Base-by-base conservation (phyloP, 441 rosid species). In the Erodium trifolium region DNA sequence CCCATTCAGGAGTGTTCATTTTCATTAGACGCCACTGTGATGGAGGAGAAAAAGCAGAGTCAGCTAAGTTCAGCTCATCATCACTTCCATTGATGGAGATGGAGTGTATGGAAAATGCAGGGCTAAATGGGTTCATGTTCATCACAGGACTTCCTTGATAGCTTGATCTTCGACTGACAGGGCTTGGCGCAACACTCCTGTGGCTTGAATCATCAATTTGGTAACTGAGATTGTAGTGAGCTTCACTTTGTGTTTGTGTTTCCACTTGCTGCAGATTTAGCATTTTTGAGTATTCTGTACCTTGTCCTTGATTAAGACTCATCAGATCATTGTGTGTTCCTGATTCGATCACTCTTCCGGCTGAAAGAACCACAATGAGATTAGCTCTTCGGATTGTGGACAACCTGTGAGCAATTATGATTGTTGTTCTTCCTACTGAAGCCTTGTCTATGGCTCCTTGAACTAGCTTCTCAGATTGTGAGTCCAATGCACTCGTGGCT, bases 401-500 rank as follows among this genome's bases (percentile, higher is more conserved):
- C 19, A 88, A 82, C 23, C 87, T 84, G 62, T 86, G 93, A n/a
- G 91, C 89, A 73, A 88, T 82, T 70, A 83, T 78, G 72, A 88
- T 78, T 19, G 89, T 72, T 27, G 89, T 86, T 74, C 91, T 83
- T 64, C 91, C 91, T 43, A 70, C 75, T 13, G 87, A 79, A 68
- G 86, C 93, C 72, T 83, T 76, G 68, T 85, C 88, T 63, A 88
- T 82, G 47, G 89, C 89, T 69, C 81, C 88, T 73, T 83, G 93
- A 45, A 88, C 91, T 67, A 80, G 31, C 68, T 83, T 81, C 71
- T 88, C 88, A 45, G 93, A 82, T 27, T 86, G 87, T 63, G 81
- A 76, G 72, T 88, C 93, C 49, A 86, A 71, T 39, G 88, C 93
- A 79, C 91, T 86, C 1, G 93, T 86, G 70, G 91, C 91, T 74